Evolutionary conservation across 1,139 yeast species (phyloP), one percentile per base, ranked within the genome.

Genomic region (Blastobotrys proliferans): DNA sequence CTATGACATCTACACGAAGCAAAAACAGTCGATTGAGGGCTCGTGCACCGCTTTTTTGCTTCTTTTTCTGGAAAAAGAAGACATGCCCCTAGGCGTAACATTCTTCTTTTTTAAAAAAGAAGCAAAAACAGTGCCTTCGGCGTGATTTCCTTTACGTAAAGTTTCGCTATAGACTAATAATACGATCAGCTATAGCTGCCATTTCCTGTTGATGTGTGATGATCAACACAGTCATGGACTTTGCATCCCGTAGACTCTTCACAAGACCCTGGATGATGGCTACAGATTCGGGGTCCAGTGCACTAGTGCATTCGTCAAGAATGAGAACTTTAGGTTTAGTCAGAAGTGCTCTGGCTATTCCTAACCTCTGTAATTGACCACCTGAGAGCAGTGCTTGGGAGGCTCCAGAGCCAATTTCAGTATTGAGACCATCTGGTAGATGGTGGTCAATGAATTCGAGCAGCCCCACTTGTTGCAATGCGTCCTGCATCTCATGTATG

Each of bases 171-270:
- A 35, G 9, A n/a, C 51, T 51, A 14, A 67, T 47, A 3, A 59
- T 50, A 11, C 58, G 37, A 41, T 69, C 69, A 1, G 69, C 70
- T 3, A 58, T 43, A 9, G 54, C 51, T 31, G 85, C 85, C 9
- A 96, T 83, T 14, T 92, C 83, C 36, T 81, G 68, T 57, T 95
- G 75, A 63, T 90, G 97, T 1, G 97, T 95, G 53, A 90, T 84
- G 2, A 94, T 78, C 8, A 90, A 76, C 0, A 92, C 83, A 0
- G 96, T 87, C 48, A 52, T 55, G 42, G 75, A 66, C 38, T 72
- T 63, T 47, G 80, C 63, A 0, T 83, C 74, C 47, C 76, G 79
- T 41, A 82, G 78, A 19, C 77, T 69, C 48, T 73, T 72, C n/a
- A 69, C 53, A 29, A 61, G 43, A 6, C 48, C 28, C 31, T 57